phyloP scores from a whole-genome alignment of 345 rosid genomes.

The Kandelia obovata region DNA sequence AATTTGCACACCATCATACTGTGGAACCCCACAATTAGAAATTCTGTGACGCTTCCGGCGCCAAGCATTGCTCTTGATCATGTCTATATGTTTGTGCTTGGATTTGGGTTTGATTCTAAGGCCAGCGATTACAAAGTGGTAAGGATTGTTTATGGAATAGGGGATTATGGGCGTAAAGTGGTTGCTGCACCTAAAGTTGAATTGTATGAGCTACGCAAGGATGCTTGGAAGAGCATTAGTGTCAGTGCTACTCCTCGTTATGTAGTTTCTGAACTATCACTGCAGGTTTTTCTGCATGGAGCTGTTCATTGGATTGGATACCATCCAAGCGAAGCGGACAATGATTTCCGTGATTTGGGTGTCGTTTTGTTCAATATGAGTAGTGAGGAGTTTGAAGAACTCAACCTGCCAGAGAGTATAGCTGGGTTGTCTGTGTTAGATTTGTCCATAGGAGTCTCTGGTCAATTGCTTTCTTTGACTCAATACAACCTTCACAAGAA shows the following conservation, averaged over 20 bases:
- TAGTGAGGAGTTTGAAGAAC: constrained; percentile 25
- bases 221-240: constrained; percentile 28
- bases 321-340: neutral
- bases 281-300: constrained; percentile 24
- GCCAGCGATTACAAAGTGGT: constrained; percentile 30
- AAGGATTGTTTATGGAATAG: constrained; percentile 18
- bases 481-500: constrained; percentile 11
- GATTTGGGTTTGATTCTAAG: constrained; percentile 27
- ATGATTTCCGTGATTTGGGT: constrained; percentile 2
- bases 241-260: constrained; percentile 7
- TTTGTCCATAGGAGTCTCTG: constrained; percentile 14
- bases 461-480: constrained; percentile 19
- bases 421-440: constrained; percentile 11
- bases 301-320: constrained; percentile 43
- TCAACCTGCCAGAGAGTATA: constrained; percentile 26
- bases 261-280: constrained; percentile 17
- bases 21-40: constrained; percentile 18
- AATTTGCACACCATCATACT: constrained; percentile 11
- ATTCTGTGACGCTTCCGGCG: constrained; percentile 4
- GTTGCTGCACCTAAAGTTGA: constrained; percentile 22
- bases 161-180: neutral
- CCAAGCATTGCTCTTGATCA: constrained; percentile 9
- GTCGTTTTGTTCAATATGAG: constrained; percentile 21
- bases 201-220: constrained; percentile 17
- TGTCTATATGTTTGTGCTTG: constrained; percentile 20